These are phyloP conservation scores for Sugiyamaella sp. DNA, from an alignment of 1,139 yeast genomes.

Conservation along the genomic window DNA sequence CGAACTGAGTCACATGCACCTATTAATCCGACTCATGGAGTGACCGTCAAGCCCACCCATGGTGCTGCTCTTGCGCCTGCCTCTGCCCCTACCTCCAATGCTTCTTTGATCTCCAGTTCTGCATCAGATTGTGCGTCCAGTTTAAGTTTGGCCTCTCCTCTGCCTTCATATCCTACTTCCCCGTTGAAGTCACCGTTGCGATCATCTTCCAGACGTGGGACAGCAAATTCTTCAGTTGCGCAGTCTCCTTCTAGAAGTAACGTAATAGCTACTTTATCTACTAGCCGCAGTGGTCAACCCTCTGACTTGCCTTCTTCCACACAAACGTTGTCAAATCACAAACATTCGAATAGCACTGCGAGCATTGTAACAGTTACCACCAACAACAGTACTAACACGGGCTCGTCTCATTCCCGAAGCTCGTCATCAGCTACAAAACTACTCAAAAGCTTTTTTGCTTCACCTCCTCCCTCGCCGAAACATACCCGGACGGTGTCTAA, in stretches of 20 bases:
- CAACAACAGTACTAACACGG: not conserved
- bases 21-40: no score
- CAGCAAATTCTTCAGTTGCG: not conserved
- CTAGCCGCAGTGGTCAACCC: no score
- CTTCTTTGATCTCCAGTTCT: no score
- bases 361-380: conserved; percentile 3
- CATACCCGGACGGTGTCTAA: conserved; percentile 18
- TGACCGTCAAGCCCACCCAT: not conserved
- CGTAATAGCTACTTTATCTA: no score
- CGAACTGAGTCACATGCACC: no score
- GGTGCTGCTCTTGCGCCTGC: not conserved
- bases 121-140: conserved; percentile 2
- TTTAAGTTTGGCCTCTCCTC: not conserved
- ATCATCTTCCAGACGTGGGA: not conserved
- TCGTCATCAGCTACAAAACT: conserved; percentile 20
- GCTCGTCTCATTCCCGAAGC: conserved; percentile 2
- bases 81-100: not conserved
- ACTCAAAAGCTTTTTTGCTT: conserved; percentile 19
- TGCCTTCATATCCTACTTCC: not conserved
- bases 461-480: conserved; percentile 16
- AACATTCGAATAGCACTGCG: conserved; percentile 13
- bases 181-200: not conserved
- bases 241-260: no score
- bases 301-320: conserved; percentile 1
- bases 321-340: conserved; percentile 13